Base-by-base conservation (phyloP, 208 protist species). In the Leptomonas pyrrhocoris region DNA sequence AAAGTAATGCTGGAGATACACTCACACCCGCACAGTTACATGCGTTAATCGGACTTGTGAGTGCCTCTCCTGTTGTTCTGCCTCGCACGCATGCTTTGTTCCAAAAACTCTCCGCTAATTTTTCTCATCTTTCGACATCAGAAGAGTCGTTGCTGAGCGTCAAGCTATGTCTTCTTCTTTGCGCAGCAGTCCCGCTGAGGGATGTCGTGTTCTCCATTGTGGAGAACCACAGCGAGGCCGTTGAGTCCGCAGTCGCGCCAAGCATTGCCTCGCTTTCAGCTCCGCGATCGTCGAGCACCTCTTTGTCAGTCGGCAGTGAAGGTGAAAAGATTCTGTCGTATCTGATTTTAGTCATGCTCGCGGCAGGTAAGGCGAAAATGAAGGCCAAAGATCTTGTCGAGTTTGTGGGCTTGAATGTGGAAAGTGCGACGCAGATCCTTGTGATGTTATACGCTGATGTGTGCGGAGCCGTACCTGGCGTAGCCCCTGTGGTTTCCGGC, bases 11-110 rank as follows among this genome's bases (percentile, higher is more conserved):
- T 13, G 28, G 40, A 11, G 64, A 53, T n/a, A 19, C 25, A 27
- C 72, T 77, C 50, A 72, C 72, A 19, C 21, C 63, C 8, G 64
- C 27, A 30, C 72, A 77, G 58, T 40, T 77, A 38, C 64, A 77
- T 42, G 72, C 72, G 21, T 49, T 77, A 16, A 50, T 77, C 9
- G 72, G 72, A 15, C 46, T 77, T 8, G 38, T 43, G 25, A 48
- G 45, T 11, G 28, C 58, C n/a, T 62, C 56, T 8, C 38, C 72
- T 28, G 15, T 25, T 27, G 19, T 27, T 2, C 48, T 72, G 31
- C 38, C 63, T 13, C 43, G 55, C 19, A 25, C 43, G 6, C 72
- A 77, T 31, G 27, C 49, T 18, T 40, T 77, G 15, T 67, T 77
- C 31, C 21, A 49, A 15, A 77, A 72, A 49, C 54, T 77, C 15